These are phyloP conservation scores for Capsella rubella DNA, from an alignment of 441 rosid genomes.

Conservation along the genomic window DNA sequence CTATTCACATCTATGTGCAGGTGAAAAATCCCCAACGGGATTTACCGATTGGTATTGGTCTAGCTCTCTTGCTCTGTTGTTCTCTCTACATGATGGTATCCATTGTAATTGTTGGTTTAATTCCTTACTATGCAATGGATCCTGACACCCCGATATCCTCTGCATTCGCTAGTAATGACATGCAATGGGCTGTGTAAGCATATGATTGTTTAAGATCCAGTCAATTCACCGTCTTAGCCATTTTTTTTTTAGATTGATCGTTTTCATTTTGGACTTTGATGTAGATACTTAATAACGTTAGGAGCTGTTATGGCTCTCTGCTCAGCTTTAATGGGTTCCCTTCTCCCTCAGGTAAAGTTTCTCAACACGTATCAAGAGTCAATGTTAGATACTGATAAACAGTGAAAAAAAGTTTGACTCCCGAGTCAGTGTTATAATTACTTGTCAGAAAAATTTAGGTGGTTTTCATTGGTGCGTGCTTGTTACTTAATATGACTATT, in stretches of 20 bases:
- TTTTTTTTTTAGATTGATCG: not conserved
- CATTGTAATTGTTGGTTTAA: slow-evolving; percentile 87
- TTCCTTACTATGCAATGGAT: slow-evolving; percentile 93
- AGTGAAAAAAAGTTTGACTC: not conserved
- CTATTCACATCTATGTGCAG: slow-evolving; percentile 48
- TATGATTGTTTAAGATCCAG: slow-evolving; percentile 13
- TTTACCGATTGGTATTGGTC: slow-evolving; percentile 92
- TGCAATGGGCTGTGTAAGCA: slow-evolving; percentile 98
- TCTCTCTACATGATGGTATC: slow-evolving; percentile 93
- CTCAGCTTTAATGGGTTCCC: slow-evolving; percentile 92
- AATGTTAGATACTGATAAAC: not conserved
- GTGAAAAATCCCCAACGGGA: slow-evolving; percentile 97
- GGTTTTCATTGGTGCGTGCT: slow-evolving; percentile 8
- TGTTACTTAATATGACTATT: not conserved
- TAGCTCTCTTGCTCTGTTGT: slow-evolving; percentile 85
- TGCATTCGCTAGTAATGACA: slow-evolving; percentile 85
- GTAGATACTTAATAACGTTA: slow-evolving; percentile 80
- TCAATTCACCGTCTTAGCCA: not conserved
- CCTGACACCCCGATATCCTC: slow-evolving; percentile 99
- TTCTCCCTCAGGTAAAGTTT: slow-evolving; percentile 91
- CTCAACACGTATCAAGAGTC: slow-evolving; percentile 1
- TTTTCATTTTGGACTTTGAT: slow-evolving; percentile 31
- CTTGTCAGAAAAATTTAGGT: not conserved
- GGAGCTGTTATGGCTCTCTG: slow-evolving; percentile 98
- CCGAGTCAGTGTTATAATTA: not conserved